Base-by-base conservation (phyloP, 148 eudicot species). In the Suaeda aralocaspica region DNA sequence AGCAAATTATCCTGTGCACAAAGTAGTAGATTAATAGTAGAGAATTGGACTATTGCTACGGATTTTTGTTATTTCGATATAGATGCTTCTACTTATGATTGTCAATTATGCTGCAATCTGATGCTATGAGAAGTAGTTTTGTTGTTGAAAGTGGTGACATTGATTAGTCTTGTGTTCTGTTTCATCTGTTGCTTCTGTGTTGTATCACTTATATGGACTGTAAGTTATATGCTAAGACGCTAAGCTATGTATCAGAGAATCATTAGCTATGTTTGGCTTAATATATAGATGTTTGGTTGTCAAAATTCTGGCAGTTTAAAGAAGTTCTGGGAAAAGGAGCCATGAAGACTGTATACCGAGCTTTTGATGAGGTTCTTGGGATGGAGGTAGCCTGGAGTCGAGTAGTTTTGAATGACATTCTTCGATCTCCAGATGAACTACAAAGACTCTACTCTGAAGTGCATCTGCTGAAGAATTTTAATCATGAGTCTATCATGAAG, bases 381-480 rank as follows among this genome's bases (percentile, higher is more conserved):
- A 81, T 88, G 87, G 98, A 92, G 81, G 94, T 90, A 62, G 96
- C 98, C 3, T 92, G 96, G 98, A 92, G 83, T 78, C 98, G 86
- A 66, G 88, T 92, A 56, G 79, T 82, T 75, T 84, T 92, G 1
- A 78, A 81, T 26, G 78, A 81, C 3, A 64, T 87, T 12, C 79
- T 90, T 34, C 77, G 78, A 28, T 85, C 92, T 29, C 89, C 89
- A 0, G 90, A 84, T 13, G 90, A 86, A 58, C 59, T 88, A 22
- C 83, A 86, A 6, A 75, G 96, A 19, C 91, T 91, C 1, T 86
- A 88, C 78, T 85, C 92, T 3, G 98, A 93, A 74, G 97, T 91
- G 64, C 96, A 87, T 77, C 88, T 93, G 24, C 89, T 93, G 53
- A 87, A 87, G 77, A 84, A 67, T 67, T 88, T 93, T 70, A 64